Percentiles rank a stretch among this genome's conserved stretches.
These are phyloP conservation scores for Plasmodium malariae DNA, from an alignment of 169 alveolate species.

Conservation along the genomic window DNA sequence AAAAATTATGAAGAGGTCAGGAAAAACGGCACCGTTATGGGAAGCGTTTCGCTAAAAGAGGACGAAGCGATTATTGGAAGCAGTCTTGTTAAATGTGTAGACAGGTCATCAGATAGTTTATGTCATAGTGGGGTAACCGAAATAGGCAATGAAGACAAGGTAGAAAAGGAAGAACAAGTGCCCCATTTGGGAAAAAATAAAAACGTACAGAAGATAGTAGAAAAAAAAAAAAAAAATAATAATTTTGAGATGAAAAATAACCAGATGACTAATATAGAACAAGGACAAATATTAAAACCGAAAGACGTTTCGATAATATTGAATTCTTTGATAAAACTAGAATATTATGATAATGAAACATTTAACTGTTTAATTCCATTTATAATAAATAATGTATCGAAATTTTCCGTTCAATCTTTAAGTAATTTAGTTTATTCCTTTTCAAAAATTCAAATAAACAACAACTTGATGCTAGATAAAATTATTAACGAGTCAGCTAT, in stretches of 20 bases:
- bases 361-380: conserved; percentile 55
- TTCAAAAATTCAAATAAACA: conserved; percentile 55
- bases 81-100: too few species aligned
- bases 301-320: conserved; percentile 57
- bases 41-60: too few species aligned
- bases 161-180: not conserved
- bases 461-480: conserved; percentile 25
- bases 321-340: conserved; percentile 39
- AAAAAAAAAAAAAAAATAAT: not conserved
- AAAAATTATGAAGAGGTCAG: too few species aligned
- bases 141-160: not conserved
- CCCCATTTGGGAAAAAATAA: not conserved
- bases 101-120: too few species aligned
- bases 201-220: not conserved
- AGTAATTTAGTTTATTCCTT: conserved; percentile 60
- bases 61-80: too few species aligned
- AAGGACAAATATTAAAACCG: conserved; percentile 28
- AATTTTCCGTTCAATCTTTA: conserved; percentile 56
- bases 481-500: conserved; percentile 17
- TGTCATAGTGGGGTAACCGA: not conserved
- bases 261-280: not conserved
- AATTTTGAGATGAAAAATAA: not conserved
- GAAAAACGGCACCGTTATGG: too few species aligned
- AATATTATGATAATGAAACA: conserved; percentile 61
- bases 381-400: conserved; percentile 27